phyloP scores from a whole-genome alignment of 73 alveolate species.

The Paramecium caudatum region DNA sequence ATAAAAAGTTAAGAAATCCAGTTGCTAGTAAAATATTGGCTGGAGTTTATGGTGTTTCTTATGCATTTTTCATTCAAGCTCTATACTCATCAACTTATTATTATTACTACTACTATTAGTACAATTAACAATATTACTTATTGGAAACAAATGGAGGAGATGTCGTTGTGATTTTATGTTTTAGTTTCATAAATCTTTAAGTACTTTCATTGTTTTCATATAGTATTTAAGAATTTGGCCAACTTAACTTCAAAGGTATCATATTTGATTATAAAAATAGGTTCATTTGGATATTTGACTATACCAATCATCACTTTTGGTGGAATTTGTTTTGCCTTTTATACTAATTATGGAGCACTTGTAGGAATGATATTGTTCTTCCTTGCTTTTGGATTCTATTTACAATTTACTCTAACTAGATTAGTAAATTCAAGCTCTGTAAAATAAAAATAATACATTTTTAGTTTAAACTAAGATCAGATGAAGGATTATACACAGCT shows the following conservation, averaged over 20 bases:
- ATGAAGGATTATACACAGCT: not conserved
- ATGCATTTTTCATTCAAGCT: constrained; percentile 17
- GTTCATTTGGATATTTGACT: not conserved
- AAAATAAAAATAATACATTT: not conserved
- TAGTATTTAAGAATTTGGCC: not conserved
- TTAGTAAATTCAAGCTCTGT: not conserved
- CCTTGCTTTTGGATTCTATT: not conserved
- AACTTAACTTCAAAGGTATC: not conserved
- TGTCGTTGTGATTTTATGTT: not conserved
- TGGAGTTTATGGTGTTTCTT: not conserved
- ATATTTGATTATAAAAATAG: not conserved
- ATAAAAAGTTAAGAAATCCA: not conserved
- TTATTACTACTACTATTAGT: not conserved
- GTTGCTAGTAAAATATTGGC: not conserved
- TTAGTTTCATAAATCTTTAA: not conserved
- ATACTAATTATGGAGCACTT: not conserved
- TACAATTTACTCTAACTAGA: not conserved
- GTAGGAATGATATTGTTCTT: not conserved
- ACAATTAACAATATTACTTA: not conserved
- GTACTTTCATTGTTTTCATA: not conserved
- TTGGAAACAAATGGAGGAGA: not conserved
- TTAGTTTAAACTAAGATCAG: not conserved
- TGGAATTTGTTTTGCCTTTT: not conserved
- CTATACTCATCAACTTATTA: constrained; percentile 16
- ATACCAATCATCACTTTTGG: not conserved